These are phyloP conservation scores for Botrytis byssoidea DNA, from an alignment of 2,329 filamentous ascomycete species.

Conservation along the genomic window DNA sequence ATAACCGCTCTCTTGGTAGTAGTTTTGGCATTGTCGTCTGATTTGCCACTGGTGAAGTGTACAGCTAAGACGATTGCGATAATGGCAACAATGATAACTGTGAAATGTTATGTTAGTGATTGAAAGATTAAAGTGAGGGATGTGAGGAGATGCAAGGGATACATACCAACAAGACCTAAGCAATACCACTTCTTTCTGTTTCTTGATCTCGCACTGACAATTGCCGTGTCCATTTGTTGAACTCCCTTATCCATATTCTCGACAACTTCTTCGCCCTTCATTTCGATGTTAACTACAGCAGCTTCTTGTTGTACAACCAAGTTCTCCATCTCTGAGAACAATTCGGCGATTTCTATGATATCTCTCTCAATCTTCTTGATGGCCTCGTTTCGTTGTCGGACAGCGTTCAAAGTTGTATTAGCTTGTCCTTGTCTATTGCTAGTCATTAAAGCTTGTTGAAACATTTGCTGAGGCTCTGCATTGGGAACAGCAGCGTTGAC, in stretches of 20 bases:
- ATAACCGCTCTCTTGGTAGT: conserved; percentile 30
- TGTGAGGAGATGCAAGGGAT: neutral
- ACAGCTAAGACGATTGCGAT: conserved; percentile 49
- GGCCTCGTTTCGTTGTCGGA: conserved; percentile 78
- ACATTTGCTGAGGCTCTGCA: conserved; percentile 69
- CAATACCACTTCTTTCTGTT: conserved; percentile 91
- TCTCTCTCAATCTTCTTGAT: conserved; percentile 91
- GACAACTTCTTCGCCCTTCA: conserved; percentile 81
- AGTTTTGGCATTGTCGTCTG: conserved; percentile 3
- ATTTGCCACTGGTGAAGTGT: conserved; percentile 44
- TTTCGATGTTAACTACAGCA: conserved; percentile 76
- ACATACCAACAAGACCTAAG: conserved; percentile 66
- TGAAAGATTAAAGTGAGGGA: conserved; percentile 9
- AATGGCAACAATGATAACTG: conserved; percentile 55
- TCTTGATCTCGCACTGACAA: conserved; percentile 70
- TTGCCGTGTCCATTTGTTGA: conserved; percentile 76
- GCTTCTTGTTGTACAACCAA: conserved; percentile 85
- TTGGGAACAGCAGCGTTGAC: conserved; percentile 75
- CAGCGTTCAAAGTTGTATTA: conserved; percentile 73
- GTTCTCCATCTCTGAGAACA: conserved; percentile 87
- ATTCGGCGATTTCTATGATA: conserved; percentile 80
- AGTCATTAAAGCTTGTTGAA: conserved; percentile 81
- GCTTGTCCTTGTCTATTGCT: conserved; percentile 80
- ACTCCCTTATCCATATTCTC: conserved; percentile 85
- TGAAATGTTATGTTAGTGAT: conserved; percentile 25